Evolutionary conservation across 768 basidiomycete species (phyloP), one percentile per base, ranked within the genome.

Genomic region (Podaxis sp.): DNA sequence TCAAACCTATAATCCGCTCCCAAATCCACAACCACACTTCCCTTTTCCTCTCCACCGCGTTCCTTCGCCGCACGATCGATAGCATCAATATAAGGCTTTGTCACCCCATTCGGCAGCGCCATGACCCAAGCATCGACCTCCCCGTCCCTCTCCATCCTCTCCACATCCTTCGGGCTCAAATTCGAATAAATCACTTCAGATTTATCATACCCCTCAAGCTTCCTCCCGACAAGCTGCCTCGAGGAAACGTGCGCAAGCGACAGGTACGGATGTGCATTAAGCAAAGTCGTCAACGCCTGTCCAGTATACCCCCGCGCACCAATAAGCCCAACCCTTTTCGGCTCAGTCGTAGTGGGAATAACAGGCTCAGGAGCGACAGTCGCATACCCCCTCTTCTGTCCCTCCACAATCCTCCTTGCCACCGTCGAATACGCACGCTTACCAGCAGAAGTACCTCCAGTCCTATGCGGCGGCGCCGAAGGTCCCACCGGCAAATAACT

Each of bases 51-150:
- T 16, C 73, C 77, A 54, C 74, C 86, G 84, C 32, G 32, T 67
- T 79, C 82, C 63, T 77, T 75, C 13, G 88, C 78, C 4, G 88
- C 93, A 38, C 84, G 81, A 68, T 97, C 94, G 51, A 99, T 76
- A 14, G 96, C 96, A 68, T 95, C 94, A 36, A 99, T 94, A 70
- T 96, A 99, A 0, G 95, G 95, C 74, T 95, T 95, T 77, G 91
- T 90, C 23, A 93, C 84, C 18, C 97, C 97, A 66, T 98, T 99
- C n/a, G 97, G 97, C 51, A 99, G 82, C 2, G 97, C 97, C 91
- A 98, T 95, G 56, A 98, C 86, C 96, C 97, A 99, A 7, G 94
- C 96, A 70, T 99, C 96, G 16, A 99, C 93, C 68, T 90, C 90
- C 7, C 90, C 88, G 53, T 85, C 78, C 74, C 88, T 87, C 74